Base-by-base conservation (phyloP, 306 rosid species). In the Casuarina glauca region DNA sequence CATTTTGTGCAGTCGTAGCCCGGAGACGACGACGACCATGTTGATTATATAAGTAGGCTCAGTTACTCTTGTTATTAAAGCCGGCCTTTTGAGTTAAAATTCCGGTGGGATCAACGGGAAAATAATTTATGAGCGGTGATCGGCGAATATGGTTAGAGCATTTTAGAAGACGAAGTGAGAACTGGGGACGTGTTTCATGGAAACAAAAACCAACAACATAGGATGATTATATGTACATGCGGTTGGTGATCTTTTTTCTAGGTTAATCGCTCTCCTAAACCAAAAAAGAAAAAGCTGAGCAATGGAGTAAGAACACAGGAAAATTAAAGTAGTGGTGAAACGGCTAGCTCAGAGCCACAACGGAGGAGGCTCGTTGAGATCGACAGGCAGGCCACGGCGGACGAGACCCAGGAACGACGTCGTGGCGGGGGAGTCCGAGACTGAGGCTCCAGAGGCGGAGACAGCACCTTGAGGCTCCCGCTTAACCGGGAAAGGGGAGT, bases 341-440 rank as follows among this genome's bases (percentile, higher is more conserved):
- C 35, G 0, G 69, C 57, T 15, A 12, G 11, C 64, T 87, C 89
- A 90, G 1, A 91, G 88, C 99, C 99, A 93, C 78, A 93, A 42
- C 16, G 99, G 99, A 0, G 99, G 99, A 46, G 99, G 99, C 66
- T 93, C 96, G 78, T 95, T 95, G 67, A 95, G 82, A 76, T 95
- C 97, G 79, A 95, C 84, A 38, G 96, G 96, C 12, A 91, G 73
- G 49, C 97, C 99, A 5, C 99, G 96, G 2, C 89, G 82, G 16
- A 93, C 91, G 0, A 91, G 83, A 0, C 97, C 99, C 2, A 95
- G 46, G n/a, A 74, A 87, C 53, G 97, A 82, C 71, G 97, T 81
- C 81, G 97, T 79, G 0, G 72, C 44, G 0, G 94, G 54, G 19
- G 70, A 35, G 10, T 82, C 88, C 0, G 70, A 63, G 1, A 75